Base-by-base conservation (phyloP, 73 alveolate genomes). In the Paramecium sonneborni region DNA sequence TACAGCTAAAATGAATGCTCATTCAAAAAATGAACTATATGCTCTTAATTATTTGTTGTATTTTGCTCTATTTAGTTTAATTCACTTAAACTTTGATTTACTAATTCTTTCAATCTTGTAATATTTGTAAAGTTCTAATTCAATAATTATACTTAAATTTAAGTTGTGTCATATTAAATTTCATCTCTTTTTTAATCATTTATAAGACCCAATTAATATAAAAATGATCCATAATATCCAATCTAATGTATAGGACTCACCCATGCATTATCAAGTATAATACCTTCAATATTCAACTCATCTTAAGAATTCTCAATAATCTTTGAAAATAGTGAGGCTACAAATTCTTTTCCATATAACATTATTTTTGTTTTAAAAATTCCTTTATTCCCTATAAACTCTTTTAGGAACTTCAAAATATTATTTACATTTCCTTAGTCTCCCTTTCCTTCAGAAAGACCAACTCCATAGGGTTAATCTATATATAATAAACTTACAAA, bases 171-270 rank as follows among this genome's bases (percentile, higher is more conserved):
- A 62, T 26, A 41, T 8, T 41, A n/a, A 62, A 62, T 62, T 62
- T 62, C 84, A 7, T 62, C 84, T 62, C 84, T 62, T 62, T 44
- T 62, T 62, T 21, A 26, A 62, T 62, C 84, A 58, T 58, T 11
- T 8, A 41, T 41, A 8, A 41, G 11, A 41, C 57, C 57, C 7
- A 41, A 8, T 41, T 41, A 41, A 41, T 41, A 41, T 7, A 41
- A 11, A 8, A 41, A 41, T 41, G 57, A 41, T 41, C 57, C 57
- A 41, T 41, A 41, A 41, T 41, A 41, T 41, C 57, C 57, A 41
- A 41, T 41, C 11, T 41, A 41, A 11, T 41, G 57, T 41, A 41
- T 41, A 41, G 57, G 57, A 41, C 57, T 41, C 11, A 41, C 11
- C 57, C 57, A 41, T 41, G n/a, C 57, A 41, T 41, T 11, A 41